Evolutionary conservation across 169 alveolate genomes (phyloP).

Genomic region (Perkinsus marinus): DNA sequence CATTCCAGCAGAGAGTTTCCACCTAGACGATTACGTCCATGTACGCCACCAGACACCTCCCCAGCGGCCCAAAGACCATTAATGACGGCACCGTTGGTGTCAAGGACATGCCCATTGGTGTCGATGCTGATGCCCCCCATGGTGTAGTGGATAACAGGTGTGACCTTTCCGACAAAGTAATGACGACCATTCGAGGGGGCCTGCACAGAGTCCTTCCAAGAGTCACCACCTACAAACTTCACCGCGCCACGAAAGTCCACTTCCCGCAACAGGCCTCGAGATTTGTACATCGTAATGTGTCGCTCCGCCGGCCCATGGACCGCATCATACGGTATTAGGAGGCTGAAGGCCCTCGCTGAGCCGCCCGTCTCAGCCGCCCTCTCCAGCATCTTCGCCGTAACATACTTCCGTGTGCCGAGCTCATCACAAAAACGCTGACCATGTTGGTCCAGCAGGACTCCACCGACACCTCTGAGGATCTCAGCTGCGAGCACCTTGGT

Average conservation of each 20-base stretch:
- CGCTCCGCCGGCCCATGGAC: not conserved
- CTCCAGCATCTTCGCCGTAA: not conserved
- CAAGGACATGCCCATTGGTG: constrained; percentile 10
- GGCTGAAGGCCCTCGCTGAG: not conserved
- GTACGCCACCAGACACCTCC: constrained; percentile 49
- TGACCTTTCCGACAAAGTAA: constrained; percentile 20
- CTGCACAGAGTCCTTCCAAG: not conserved
- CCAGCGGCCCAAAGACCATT: constrained; percentile 40
- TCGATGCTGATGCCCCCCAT: constrained; percentile 33
- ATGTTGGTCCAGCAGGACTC: constrained; percentile 16
- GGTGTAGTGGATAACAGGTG: constrained; percentile 33
- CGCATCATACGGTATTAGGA: not conserved
- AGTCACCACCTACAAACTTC: not conserved
- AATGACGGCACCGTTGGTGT: not conserved
- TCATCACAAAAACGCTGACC: constrained; percentile 46
- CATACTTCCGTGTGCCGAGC: constrained; percentile 13
- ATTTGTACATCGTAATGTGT: constrained; percentile 1
- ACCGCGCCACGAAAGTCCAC: not conserved
- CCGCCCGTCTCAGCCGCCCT: not conserved
- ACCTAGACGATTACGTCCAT: constrained; percentile 48
- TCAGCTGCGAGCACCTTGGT: constrained; percentile 36
- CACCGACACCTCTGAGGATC: constrained; percentile 36
- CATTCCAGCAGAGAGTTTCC: constrained; percentile 47
- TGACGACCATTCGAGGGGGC: constrained; percentile 7
- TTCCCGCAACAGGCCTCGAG: not conserved